Evolutionary conservation across 163 green algal genomes (phyloP), one percentile per base, ranked within the genome.

Genomic region (Scenedesmus sp.): DNA sequence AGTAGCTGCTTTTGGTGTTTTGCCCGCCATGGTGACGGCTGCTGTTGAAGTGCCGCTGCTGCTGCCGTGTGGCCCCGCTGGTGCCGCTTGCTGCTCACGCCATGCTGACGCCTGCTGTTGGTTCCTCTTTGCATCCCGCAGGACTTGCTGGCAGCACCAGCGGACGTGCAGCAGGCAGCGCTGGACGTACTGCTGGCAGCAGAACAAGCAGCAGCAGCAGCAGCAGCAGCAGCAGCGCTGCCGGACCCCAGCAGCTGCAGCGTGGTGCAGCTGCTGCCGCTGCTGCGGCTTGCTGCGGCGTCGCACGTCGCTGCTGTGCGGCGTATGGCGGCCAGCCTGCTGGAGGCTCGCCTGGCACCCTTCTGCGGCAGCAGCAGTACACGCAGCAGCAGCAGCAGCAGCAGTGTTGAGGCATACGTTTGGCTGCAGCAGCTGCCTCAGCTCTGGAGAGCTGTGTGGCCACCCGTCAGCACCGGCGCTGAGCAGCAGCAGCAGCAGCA

Each of bases 391-490:
- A 42, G 61, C 59, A 61, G 37, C 61, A 90, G 73, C 86, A 56
- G 49, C 46, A 53, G n/a, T 24, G 30, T 37, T 24, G 56, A 91
- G 9, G 53, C 43, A 13, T 26, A 0, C 3, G 20, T 81, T 9
- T 86, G 87, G 78, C 78, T 91, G 87, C 87, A 91, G 78, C 87
- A 81, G 37, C 53, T 86, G 51, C 87, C 87, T 9, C 87, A 87
- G 40, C 46, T 86, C 13, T 91, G 78, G 87, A 56, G 49, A 20
- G 26, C 44, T 40, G 65, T 15, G 46, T 16, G 65, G 2, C 15
- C 16, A 20, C 3, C 13, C 56, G 9, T 10, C 43, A 40, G 30
- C 43, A 90, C n/a, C 70, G 56, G 49, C 4, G 16, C 72, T 68
- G 6, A 42, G 15, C 24, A 72, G 35, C 65, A 83, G 44, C 46